Conservation (phyloP, 768 basidiomycete species). For the Lepiota venenata region DNA sequence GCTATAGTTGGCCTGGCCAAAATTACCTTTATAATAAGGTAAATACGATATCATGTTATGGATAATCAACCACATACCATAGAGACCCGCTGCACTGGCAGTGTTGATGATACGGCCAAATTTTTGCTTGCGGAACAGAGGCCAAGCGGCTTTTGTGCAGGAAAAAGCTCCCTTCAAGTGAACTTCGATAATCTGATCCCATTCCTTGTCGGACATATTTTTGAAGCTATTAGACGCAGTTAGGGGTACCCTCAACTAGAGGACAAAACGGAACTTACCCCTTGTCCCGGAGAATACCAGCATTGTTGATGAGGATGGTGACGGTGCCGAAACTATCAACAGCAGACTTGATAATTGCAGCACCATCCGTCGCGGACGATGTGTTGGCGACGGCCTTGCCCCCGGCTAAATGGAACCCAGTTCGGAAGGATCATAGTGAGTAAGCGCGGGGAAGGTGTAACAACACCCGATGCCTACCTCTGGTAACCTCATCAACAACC, state of each 20-base stretch:
- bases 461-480: slow-evolving; percentile 44
- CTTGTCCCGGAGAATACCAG: slow-evolving; percentile 83
- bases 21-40: slow-evolving; percentile 58
- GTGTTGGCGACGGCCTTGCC: slow-evolving; percentile 88
- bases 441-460: neutral
- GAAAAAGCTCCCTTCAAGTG: slow-evolving; percentile 93
- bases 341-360: slow-evolving; percentile 82
- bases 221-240: slow-evolving; percentile 62
- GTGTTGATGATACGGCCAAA: slow-evolving; percentile 95
- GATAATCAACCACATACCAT: slow-evolving; percentile 48
- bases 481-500: slow-evolving; percentile 85
- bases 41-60: neutral
- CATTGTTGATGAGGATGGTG: slow-evolving; percentile 94
- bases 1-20: slow-evolving; percentile 97
- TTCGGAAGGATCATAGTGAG: neutral
- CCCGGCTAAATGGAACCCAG: slow-evolving; percentile 50
- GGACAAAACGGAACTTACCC: slow-evolving; percentile 41
- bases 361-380: slow-evolving; percentile 84
- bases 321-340: slow-evolving; percentile 81
- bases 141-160: slow-evolving; percentile 95
- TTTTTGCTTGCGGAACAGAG: slow-evolving; percentile 90
- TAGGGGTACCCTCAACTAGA: neutral
- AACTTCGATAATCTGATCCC: slow-evolving; percentile 84
- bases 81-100: slow-evolving; percentile 91
- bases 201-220: slow-evolving; percentile 95